Percentiles rank a stretch among this genome's conserved stretches.
Conservation (phyloP, 768 basidiomycete species). For the Artomyces pyxidatus region DNA sequence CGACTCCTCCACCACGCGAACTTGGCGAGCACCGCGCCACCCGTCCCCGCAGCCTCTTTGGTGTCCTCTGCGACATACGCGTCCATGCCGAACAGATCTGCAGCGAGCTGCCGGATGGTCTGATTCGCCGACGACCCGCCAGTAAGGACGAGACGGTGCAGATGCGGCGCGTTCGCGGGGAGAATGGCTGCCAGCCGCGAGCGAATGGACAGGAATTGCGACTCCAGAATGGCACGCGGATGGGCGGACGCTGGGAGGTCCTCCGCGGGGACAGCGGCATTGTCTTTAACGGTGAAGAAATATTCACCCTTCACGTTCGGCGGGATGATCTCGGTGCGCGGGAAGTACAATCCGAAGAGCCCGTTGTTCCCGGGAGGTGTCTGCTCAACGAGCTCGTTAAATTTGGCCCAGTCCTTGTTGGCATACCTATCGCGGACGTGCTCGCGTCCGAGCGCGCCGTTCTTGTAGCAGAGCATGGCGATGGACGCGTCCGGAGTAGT, state of each 20-base stretch:
- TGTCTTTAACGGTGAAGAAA: conserved; percentile 39
- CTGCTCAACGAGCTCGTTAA: conserved; percentile 55
- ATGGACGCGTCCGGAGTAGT: conserved; percentile 57
- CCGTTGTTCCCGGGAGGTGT: conserved; percentile 52
- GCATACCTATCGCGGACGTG: conserved; percentile 63
- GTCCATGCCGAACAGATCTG: conserved; percentile 72
- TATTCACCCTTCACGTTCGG: conserved; percentile 66
- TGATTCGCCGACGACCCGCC: conserved; percentile 74
- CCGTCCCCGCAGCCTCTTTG: conserved; percentile 65
- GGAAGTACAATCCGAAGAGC: conserved; percentile 69
- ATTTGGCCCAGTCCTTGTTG: conserved; percentile 52
- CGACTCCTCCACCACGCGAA: conserved; percentile 59
- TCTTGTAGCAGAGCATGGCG: conserved; percentile 90
- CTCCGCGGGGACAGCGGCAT: conserved; percentile 15
- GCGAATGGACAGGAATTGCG: conserved; percentile 76
- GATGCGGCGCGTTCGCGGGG: conserved; percentile 41
- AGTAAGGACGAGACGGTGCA: conserved; percentile 65
- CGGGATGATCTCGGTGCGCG: conserved; percentile 83
- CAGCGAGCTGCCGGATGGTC: conserved; percentile 64
- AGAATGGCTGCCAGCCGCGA: conserved; percentile 64
- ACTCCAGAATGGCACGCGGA: conserved; percentile 74
- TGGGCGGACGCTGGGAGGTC: conserved; percentile 40
- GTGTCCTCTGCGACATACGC: conserved; percentile 49
- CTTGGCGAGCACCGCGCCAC: conserved; percentile 64
- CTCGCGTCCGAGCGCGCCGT: conserved; percentile 77